Base-by-base conservation (phyloP, 2,329 filamentous ascomycete species). In the Chalaropsis ovoidea region DNA sequence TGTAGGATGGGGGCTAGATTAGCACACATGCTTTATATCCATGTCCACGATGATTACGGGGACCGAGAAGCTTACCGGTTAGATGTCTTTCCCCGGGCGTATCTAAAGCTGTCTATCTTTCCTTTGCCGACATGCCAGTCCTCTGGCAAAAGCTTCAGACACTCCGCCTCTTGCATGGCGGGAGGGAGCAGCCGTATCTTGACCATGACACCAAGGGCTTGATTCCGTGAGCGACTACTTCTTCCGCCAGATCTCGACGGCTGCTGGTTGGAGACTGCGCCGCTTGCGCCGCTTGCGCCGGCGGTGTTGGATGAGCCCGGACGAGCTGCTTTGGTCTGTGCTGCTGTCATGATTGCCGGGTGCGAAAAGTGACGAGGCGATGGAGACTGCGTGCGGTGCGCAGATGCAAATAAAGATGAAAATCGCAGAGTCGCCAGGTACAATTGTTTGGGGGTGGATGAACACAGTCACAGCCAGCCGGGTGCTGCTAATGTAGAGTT, bases 151-250 rank as follows among this genome's bases (percentile, higher is more conserved):
- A 85, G 80, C 15, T 77, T 75, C 71, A 86, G 79, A 69, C 95
- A 93, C 72, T 99, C 94, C 0, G 81, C 75, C 71, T 89, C 83
- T 0, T 89, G 95, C 74, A 99, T 80, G 8, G 88, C 90, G 1
- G 94, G 92, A 10, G 94, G 90, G 3, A 99, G 82, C 66, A 93
- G 84, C 63, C 95, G 86, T 65, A 96, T 80, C 27, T 95, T 80
- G 13, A 96, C 81, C 78, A 97, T 97, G 72, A 95, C 82, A 67
- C 89, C 88, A 66, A 85, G 81, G 19, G 43, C 60, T 42, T 56
- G 61, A 10, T 66, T 66, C 24, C 60, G 64, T 2, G 56, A 61
- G 35, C 64, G 62, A 5, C 67, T 31, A 7, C 47, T 47, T 13
- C 58, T 22, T 15, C 56, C 62, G 15, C 42, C 15, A 17, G 45